A percentile compares a stretch with the other conserved stretches of the same genome.
These are phyloP conservation scores for Larix kaempferi DNA, from an alignment of 75 land plant genomes.

Conservation along the genomic window DNA sequence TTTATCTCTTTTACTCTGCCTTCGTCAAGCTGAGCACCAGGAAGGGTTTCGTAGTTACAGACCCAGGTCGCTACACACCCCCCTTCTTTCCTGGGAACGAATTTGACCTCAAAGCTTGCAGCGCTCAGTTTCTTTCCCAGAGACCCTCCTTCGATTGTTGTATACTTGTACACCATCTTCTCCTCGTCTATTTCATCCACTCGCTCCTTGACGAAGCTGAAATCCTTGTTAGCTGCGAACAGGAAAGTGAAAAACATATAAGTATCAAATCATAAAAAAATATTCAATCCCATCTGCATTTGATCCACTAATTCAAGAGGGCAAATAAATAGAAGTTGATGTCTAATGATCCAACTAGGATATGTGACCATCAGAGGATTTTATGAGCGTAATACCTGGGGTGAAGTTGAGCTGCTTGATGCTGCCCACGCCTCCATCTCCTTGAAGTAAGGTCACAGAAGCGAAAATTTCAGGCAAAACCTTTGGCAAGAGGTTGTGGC, in stretches of 20 bases:
- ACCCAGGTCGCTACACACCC: constrained; percentile 14
- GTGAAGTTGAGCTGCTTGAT: constrained; percentile 25
- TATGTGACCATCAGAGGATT: too few relatives aligned
- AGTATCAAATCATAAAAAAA: too few relatives aligned
- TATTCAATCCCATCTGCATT: too few relatives aligned
- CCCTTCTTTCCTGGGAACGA: constrained; percentile 12
- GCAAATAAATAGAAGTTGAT: too few relatives aligned
- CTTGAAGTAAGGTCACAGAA: constrained; percentile 17
- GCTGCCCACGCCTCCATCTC: constrained; percentile 36
- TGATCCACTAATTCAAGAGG: too few relatives aligned
- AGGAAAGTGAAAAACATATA: too few relatives aligned
- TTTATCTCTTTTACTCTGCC: constrained; percentile 21
- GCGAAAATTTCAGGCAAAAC: constrained; percentile 17
- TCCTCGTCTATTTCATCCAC: constrained; percentile 20
- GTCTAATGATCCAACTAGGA: too few relatives aligned
- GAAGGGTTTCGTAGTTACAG: constrained; percentile 10
- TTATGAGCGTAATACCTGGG: background rate
- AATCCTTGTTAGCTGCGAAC: background rate
- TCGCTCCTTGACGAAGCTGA: constrained; percentile 15
- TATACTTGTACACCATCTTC: constrained; percentile 16
- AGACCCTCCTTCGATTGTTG: constrained; percentile 22
- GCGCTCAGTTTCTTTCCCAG: constrained; percentile 5
- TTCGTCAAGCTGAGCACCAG: constrained; percentile 9
- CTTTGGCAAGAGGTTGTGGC: constrained; percentile 30
- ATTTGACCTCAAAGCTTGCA: constrained; percentile 17